Percentiles rank a stretch among this genome's conserved stretches.
phyloP scores from a whole-genome alignment of 805 yeast genomes.

The Candida michaelii region DNA sequence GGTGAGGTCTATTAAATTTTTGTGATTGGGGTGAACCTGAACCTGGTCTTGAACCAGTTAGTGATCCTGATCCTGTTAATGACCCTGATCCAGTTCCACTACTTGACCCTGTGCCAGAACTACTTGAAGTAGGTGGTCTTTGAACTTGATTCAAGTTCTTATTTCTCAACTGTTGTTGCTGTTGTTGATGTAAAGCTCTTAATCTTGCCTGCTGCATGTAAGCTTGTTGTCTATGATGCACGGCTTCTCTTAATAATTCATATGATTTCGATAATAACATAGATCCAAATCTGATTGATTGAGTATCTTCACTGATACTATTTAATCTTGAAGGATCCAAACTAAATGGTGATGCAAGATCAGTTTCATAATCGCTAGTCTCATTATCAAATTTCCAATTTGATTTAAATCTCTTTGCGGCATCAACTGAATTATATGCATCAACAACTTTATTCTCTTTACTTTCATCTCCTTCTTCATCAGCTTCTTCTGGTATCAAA shows the following conservation, averaged over 20 bases:
- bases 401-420: slow-evolving; percentile 51
- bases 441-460: slow-evolving; percentile 21
- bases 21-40: slow-evolving; percentile 8
- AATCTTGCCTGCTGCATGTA: slow-evolving; percentile 50
- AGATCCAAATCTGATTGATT: slow-evolving; percentile 85
- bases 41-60: slow-evolving; percentile 1
- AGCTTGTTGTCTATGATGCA: slow-evolving; percentile 60
- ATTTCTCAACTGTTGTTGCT: slow-evolving; percentile 17
- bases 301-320: slow-evolving; percentile 81
- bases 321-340: slow-evolving; percentile 82
- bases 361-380: slow-evolving; percentile 37
- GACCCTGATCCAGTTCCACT: slow-evolving; percentile 2
- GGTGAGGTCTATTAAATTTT: slow-evolving; percentile 5
- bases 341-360: slow-evolving; percentile 50
- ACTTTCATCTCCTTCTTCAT: slow-evolving; percentile 19
- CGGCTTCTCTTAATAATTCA: slow-evolving; percentile 74
- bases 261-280: slow-evolving; percentile 87
- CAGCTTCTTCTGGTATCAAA: slow-evolving; percentile 25
- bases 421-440: slow-evolving; percentile 49
- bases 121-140: slow-evolving; percentile 2
- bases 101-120: background rate
- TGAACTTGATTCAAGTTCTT: slow-evolving; percentile 4
- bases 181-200: slow-evolving; percentile 44
- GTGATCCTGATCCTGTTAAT: slow-evolving; percentile 1
- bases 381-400: slow-evolving; percentile 72